Evolutionary conservation across 345 rosid species (phyloP).

Genomic region (Syzygium grande): DNA sequence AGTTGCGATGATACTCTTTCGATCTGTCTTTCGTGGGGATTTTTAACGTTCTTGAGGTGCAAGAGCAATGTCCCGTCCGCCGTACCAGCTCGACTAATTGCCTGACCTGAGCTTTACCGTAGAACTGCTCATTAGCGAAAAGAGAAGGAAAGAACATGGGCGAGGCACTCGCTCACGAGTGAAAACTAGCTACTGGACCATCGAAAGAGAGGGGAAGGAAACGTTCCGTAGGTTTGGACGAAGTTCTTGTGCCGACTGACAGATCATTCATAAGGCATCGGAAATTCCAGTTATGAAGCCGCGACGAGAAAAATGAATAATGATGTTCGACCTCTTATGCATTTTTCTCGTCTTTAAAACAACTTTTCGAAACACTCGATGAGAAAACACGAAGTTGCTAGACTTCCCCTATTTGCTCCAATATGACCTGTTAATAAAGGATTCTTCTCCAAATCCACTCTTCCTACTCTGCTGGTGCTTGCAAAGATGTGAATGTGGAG

Average conservation of each 20-base stretch:
- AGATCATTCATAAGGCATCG: not conserved
- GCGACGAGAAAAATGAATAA: too few relatives aligned
- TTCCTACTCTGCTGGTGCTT: too few relatives aligned
- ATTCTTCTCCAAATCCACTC: too few relatives aligned
- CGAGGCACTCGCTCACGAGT: not conserved
- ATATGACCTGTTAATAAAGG: too few relatives aligned
- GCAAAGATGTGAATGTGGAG: not conserved
- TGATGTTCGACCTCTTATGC: too few relatives aligned
- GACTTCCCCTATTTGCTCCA: too few relatives aligned
- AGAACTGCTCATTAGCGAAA: fast-evolving
- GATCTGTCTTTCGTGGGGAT: not conserved
- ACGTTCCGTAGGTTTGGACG: not conserved
- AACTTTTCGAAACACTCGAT: not conserved
- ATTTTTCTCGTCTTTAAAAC: not conserved
- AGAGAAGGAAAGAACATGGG: not conserved
- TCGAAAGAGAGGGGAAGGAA: not conserved
- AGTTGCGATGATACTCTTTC: fast-evolving
- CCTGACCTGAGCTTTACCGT: not conserved
- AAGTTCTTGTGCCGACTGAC: not conserved
- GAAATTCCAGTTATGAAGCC: too few relatives aligned
- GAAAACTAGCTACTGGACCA: not conserved
- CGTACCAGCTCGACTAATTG: not conserved
- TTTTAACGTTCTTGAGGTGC: not conserved
- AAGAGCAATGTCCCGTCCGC: not conserved
- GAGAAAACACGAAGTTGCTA: not conserved